Evolutionary conservation across 163 green algal genomes (phyloP).

Genomic region (Scenedesmus sp.): DNA sequence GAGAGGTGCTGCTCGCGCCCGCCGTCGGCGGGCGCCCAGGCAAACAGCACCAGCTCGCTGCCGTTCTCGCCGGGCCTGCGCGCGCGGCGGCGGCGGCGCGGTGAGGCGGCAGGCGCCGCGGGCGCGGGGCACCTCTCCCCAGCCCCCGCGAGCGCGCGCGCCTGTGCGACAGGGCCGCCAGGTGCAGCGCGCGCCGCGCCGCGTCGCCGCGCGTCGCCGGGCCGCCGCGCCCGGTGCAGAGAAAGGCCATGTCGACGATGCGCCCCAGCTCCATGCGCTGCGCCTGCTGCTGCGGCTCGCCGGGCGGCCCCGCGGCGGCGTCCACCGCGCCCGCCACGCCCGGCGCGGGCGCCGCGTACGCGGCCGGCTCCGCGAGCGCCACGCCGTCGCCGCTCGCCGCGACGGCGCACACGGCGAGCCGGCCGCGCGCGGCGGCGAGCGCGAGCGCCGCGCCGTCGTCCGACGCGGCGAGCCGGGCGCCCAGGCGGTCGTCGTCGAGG

Average conservation of each 20-base stretch:
- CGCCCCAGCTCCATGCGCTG: conserved; percentile 24
- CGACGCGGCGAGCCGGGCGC: no score
- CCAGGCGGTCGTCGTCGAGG: no score
- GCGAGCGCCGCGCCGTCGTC: no score
- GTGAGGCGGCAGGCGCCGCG: neutral
- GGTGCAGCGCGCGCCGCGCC: neutral
- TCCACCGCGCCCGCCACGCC: neutral
- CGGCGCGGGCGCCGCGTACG: conserved; percentile 24
- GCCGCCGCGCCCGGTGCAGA: neutral
- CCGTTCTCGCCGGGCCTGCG: conserved; percentile 12
- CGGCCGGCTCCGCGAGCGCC: conserved; percentile 2
- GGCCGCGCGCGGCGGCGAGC: no score
- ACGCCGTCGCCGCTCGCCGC: no score
- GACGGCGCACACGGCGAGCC: no score
- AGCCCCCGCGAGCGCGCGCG: neutral
- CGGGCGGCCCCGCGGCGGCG: neutral
- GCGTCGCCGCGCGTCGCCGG: neutral
- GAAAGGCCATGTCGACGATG: conserved; percentile 28
- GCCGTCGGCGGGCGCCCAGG: neutral
- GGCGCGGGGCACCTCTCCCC: neutral
- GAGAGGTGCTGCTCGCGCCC: neutral
- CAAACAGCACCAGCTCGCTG: conserved; percentile 28
- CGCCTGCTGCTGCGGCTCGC: no score
- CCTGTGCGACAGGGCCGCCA: conserved; percentile 35
- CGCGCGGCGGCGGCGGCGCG: neutral